Evolutionary conservation across 106 monocot genomes (phyloP).

Genomic region (Dioscorea alata): DNA sequence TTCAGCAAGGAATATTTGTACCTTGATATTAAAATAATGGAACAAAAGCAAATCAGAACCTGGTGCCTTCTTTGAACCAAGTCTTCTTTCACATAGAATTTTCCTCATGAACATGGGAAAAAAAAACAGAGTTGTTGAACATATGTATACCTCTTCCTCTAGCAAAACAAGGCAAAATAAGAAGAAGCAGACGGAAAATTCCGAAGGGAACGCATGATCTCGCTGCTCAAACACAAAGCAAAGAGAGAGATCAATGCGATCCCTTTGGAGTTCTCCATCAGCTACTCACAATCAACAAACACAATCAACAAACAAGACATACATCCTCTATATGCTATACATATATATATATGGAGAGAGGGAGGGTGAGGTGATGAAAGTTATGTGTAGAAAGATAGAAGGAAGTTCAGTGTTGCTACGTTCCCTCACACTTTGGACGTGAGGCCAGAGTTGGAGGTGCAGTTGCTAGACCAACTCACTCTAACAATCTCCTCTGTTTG

Average conservation of each 20-base stretch:
- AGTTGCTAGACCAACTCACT: no score
- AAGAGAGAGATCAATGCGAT: constrained; percentile 23
- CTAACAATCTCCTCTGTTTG: no score
- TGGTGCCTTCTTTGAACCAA: no score
- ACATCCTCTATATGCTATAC: neutral
- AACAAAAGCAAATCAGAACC: no score
- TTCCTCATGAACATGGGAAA: no score
- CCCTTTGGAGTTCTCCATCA: constrained; percentile 25
- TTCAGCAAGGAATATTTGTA: no score
- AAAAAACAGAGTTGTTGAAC: no score
- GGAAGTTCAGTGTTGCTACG: neutral
- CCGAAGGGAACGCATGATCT: constrained; percentile 29
- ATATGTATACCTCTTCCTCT: no score
- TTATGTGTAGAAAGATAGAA: neutral
- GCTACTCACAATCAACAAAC: constrained; percentile 1
- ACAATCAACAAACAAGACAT: no score
- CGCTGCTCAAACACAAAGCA: neutral
- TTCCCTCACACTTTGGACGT: constrained; percentile 8
- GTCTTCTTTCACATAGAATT: no score
- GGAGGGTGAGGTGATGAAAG: neutral
- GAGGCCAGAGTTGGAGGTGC: neutral
- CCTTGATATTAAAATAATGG: no score
- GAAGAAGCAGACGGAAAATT: constrained; percentile 15
- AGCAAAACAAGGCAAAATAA: neutral
- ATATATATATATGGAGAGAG: neutral